Percentiles rank a stretch among this genome's conserved stretches.
These are phyloP conservation scores for Pterulicium gracile DNA, from an alignment of 1,284 basidiomycete species.

Conservation along the genomic window DNA sequence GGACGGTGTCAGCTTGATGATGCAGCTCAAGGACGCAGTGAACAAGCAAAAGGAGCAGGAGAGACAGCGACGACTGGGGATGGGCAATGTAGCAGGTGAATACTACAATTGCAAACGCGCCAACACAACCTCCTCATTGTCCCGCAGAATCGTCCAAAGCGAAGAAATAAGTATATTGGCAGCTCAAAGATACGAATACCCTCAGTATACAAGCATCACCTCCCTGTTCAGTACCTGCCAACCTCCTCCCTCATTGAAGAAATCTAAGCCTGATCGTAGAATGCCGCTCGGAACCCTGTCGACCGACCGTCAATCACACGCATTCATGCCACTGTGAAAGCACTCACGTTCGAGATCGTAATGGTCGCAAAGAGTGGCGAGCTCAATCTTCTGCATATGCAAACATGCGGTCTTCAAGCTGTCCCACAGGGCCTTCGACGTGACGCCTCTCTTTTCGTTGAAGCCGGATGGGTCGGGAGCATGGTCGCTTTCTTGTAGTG, in stretches of 20 bases:
- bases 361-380: constrained; percentile 60
- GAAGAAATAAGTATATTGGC: no score
- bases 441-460: constrained; percentile 57
- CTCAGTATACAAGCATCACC: no score
- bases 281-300: constrained; percentile 10
- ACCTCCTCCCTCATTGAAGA: background rate
- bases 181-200: no score
- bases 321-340: constrained; percentile 1
- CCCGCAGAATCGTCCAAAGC: no score
- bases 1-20: constrained; percentile 29
- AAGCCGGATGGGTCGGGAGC: constrained; percentile 33
- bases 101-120: no score
- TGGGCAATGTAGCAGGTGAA: background rate
- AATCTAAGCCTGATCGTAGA: constrained; percentile 1
- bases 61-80: constrained; percentile 27
- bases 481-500: constrained; percentile 77
- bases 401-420: constrained; percentile 72
- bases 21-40: constrained; percentile 22
- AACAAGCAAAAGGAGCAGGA: constrained; percentile 20
- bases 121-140: no score
- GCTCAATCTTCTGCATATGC: constrained; percentile 63
- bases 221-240: constrained; percentile 7
- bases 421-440: constrained; percentile 74
- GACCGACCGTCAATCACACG: background rate
- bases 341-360: constrained; percentile 62